Evolutionary conservation across 2,329 filamentous ascomycete species (phyloP), one percentile per base, ranked within the genome.

Genomic region (Hortaea werneckii): DNA sequence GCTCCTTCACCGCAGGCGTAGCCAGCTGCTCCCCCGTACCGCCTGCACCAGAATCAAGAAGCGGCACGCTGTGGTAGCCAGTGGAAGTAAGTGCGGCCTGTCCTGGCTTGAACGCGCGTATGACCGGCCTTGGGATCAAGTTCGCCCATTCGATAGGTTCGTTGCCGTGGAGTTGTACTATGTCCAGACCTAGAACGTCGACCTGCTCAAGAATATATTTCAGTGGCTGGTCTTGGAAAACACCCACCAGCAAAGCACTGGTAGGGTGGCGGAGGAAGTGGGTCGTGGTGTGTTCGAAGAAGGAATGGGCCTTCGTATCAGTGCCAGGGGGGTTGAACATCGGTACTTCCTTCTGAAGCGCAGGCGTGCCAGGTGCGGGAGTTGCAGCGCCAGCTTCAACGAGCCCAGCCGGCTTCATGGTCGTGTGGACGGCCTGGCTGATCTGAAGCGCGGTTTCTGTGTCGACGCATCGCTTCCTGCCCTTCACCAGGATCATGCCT

Each of bases 131-230:
- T 1, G 92, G 89, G 41, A 98, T 87, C n/a, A 85, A 68, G 40
- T 70, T 77, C 1, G 89, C 83, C 89, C 90, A 98, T 63, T 98
- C 92, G 4, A 95, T 59, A 2, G 92, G 90, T 63, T 98, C 94
- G 40, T 83, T 77, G 6, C 92, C 94, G 61, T 98, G 92, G 2
- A 98, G 77, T 62, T 98, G 92, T 5, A 98, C 86, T 44, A 95
- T 70, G 62, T 98, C 92, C 38, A 98, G 77, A 40, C 76, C 74
- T 54, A 95, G 80, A 10, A 80, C 72, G 53, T 78, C 78, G 57
- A 94, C 85, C 63, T 90, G 80, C 51, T 82, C 77, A 42, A 96
- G 72, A 5, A 98, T 75, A 56, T 95, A 87, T 32, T 79, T 77
- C 7, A 98, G 73, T 0, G 90, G 80, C 61, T 96, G 90, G 63